Base-by-base conservation (phyloP, 768 basidiomycete species). In the Ramaria rubella region DNA sequence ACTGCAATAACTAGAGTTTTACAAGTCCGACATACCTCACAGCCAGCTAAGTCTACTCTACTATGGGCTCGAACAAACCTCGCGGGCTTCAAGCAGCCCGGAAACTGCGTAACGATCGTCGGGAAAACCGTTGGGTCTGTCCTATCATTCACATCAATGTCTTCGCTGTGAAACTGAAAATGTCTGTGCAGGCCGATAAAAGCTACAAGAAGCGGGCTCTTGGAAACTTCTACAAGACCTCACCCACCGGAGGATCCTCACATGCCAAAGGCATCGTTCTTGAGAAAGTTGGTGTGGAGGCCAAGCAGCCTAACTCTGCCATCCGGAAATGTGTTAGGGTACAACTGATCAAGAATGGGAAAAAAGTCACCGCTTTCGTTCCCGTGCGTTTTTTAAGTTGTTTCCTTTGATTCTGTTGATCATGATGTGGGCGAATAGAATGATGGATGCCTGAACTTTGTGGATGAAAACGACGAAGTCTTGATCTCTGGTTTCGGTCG, bases 241-340 rank as follows among this genome's bases (percentile, higher is more conserved):
- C 95, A 30, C 96, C 96, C 46, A 98, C 96, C 60, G 96, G 94
- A 77, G 96, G 96, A 63, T 94, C 94, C 57, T 98, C 96, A 64
- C 96, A 99, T 75, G 96, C 96, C 64, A 99, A 99, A 81, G 96
- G 96, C 64, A 99, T 99, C 70, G 96, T 99, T 59, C 86, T 99
- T 59, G 96, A 99, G 78, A 99, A 99, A 81, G 94, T 99, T 68
- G 96, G 96, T 71, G 95, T 99, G 62, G 96, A 99, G 79, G 95
- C 96, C 71, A 99, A 99, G 78, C 96, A 99, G 75, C 96, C 96
- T 77, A 99, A 99, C 83, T 99, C 96, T 71, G 96, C 96, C 72
- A 98, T 99, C 75, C 94, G 96, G 75, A 99, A 99, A 75, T 99
- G 96, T 80, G 96, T 99, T 64, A 93, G 96, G 78, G 96, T 99